Base-by-base conservation (phyloP, 352 stramenopile species). In the Phytophthora pluvialis region DNA sequence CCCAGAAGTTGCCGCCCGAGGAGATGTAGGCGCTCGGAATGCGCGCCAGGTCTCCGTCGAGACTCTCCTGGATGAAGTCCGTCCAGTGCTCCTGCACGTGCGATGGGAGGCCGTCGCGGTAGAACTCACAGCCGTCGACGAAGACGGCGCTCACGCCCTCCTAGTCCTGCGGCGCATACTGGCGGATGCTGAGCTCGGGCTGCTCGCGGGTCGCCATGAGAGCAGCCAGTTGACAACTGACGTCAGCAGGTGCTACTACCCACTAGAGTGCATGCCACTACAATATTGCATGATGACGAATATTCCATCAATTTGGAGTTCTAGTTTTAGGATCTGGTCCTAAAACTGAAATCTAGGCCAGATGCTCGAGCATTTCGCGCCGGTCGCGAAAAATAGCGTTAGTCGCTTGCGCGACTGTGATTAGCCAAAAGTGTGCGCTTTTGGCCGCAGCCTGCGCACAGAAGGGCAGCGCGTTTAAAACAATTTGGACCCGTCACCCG, bases 1-100 rank as follows among this genome's bases (percentile, higher is more conserved):
- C 72, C 72, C 72, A 83, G 47, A 83, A 81, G 51, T 77, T 79
- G 13, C 75, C 75, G 5, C 75, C 75, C 8, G 64, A 58, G 6
- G 64, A 52, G 29, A 78, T 73, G 57, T 75, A 81, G 4, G 56
- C 39, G 35, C 43, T 57, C 44, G 62, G 62, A 40, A 80, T 74
- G 47, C 66, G 40, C 15, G 70, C 38, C 32, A 78, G 29, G 44
- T 78, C 71, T n/a, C 45, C 58, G 25, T 65, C 32, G 3, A 78
- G 52, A 46, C 71, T 73, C 51, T 67, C 43, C 35, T 73, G 29
- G 56, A 78, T 72, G 46, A 78, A 75, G 2, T 62, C 54, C 7
- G n/a, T 38, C 70, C 60, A 75, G 43, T 72, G 66, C 2, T 72
- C 50, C 32, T 64, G 50, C 15, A 75, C 50, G 11, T 60, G 55